Percentiles rank a stretch among this genome's conserved stretches.
phyloP scores from a whole-genome alignment of 202 grass and related monocot genomes.

The Alloteropsis angusta region DNA sequence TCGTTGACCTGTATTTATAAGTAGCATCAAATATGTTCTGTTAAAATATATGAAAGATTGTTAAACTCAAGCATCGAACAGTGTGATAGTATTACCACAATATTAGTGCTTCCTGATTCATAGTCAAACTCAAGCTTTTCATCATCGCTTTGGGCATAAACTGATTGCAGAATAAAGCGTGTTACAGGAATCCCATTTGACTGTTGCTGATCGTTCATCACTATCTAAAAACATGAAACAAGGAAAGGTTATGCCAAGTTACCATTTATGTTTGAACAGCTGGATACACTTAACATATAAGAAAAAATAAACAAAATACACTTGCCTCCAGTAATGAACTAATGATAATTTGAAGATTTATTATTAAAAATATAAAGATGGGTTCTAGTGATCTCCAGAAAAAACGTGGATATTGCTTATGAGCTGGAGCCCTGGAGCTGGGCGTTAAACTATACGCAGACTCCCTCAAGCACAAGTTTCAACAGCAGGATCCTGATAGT shows the following conservation, averaged over 20 bases:
- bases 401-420: background rate
- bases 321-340: background rate
- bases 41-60: constrained; percentile 9
- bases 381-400: background rate
- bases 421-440: background rate
- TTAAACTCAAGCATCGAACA: too few relatives aligned
- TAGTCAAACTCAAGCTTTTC: constrained; percentile 99
- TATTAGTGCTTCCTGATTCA: constrained; percentile 93
- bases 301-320: background rate
- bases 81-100: constrained; percentile 43
- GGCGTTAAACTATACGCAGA: background rate
- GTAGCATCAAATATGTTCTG: constrained; percentile 23
- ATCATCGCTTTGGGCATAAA: constrained; percentile 89
- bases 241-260: background rate
- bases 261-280: background rate
- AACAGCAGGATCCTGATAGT: constrained; percentile 4
- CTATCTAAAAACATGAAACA: constrained; percentile 52
- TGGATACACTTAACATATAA: background rate
- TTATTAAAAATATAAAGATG: background rate
- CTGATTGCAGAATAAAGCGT: constrained; percentile 83
- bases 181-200: constrained; percentile 90
- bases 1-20: constrained; percentile 60
- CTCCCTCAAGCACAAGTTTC: background rate
- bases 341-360: background rate
- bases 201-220: constrained; percentile 93